Conservation (phyloP, 169 alveolate species). For the Plasmodium relictum region DNA sequence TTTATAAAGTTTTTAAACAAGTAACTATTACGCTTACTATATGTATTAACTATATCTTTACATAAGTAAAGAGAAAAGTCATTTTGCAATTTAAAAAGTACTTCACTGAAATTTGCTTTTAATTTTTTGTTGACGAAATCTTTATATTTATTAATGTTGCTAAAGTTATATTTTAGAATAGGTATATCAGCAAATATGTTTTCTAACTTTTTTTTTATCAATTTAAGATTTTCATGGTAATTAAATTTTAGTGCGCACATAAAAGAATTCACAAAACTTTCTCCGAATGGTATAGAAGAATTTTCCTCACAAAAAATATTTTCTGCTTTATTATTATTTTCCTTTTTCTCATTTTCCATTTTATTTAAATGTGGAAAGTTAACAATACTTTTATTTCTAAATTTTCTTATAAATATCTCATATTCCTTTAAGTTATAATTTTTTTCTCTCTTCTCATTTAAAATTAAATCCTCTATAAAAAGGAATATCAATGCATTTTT, state of each 20-base stretch:
- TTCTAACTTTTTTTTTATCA: background rate
- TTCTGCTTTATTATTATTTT: background rate
- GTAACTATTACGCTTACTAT: background rate
- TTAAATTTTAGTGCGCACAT: constrained; percentile 8
- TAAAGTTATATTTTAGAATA: background rate
- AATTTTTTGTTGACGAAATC: background rate
- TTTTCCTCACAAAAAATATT: background rate
- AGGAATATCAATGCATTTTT: background rate
- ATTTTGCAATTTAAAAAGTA: constrained; percentile 1
- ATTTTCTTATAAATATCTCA: background rate
- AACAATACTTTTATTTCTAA: background rate
- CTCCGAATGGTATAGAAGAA: background rate
- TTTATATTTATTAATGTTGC: background rate
- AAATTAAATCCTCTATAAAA: background rate
- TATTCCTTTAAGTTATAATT: background rate
- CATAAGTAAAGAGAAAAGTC: background rate
- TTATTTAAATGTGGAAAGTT: background rate
- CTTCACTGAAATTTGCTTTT: background rate
- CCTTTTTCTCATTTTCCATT: background rate
- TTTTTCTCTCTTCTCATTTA: background rate
- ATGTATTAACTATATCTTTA: background rate
- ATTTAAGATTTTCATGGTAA: background rate
- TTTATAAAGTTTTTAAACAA: constrained; percentile 8
- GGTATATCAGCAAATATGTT: background rate
- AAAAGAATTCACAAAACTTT: background rate